These are phyloP conservation scores for Sporothrix pallida DNA, from an alignment of 2,329 filamentous ascomycete genomes.

Conservation along the genomic window DNA sequence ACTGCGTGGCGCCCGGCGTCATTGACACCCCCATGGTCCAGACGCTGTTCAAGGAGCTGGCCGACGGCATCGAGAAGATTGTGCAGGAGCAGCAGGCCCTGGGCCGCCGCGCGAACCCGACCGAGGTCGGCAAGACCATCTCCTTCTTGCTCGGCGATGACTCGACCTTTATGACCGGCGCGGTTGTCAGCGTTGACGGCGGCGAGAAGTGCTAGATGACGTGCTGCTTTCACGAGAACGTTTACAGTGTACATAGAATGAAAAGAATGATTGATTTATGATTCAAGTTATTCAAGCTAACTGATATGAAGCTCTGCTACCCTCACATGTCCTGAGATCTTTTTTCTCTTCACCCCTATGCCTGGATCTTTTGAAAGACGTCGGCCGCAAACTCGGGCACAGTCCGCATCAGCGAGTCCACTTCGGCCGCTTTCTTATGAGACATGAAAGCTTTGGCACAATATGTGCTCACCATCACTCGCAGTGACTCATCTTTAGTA, in stretches of 20 bases:
- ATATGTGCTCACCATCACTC: neutral
- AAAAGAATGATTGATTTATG: neutral
- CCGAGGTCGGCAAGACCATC: constrained; percentile 56
- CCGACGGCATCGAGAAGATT: constrained; percentile 52
- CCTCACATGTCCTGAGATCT: too few relatives aligned
- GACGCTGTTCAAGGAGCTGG: constrained; percentile 33
- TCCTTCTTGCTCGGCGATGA: constrained; percentile 49
- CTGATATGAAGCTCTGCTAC: too few relatives aligned
- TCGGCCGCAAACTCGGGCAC: neutral
- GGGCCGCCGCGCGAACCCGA: constrained; percentile 53
- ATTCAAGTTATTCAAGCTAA: neutral
- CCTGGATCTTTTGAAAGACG: neutral
- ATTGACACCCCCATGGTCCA: constrained; percentile 45
- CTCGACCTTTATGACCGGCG: constrained; percentile 37
- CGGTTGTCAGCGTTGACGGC: constrained; percentile 25
- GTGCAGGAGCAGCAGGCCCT: constrained; percentile 44
- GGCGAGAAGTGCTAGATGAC: constrained; percentile 18
- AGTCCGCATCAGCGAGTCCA: neutral
- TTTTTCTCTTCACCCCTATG: too few relatives aligned
- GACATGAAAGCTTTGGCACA: neutral
- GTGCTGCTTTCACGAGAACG: neutral
- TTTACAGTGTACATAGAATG: constrained; percentile 4
- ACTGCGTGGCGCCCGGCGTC: constrained; percentile 41
- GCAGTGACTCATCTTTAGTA: neutral
- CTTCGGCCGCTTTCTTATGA: neutral